Percentiles rank a stretch among this genome's conserved stretches.
These are phyloP conservation scores for Arthrobotrys entomopaga DNA, from an alignment of 2,329 filamentous ascomycete genomes.

Conservation along the genomic window DNA sequence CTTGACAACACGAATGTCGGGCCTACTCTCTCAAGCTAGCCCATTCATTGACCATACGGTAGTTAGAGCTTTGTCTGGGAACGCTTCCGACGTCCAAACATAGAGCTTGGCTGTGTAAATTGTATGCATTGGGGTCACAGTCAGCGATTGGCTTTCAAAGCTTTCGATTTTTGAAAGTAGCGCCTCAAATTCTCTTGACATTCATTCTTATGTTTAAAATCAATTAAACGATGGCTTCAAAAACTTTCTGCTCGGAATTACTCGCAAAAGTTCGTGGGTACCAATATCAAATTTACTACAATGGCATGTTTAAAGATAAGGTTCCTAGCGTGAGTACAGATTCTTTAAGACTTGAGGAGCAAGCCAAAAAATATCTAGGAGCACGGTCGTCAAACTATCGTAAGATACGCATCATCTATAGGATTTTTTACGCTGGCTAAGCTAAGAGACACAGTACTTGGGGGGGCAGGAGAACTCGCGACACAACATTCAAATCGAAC, in stretches of 20 bases:
- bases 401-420: slow-evolving; percentile 64
- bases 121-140: too few species aligned
- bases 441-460: slow-evolving; percentile 69
- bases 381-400: slow-evolving; percentile 70
- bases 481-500: slow-evolving; percentile 8
- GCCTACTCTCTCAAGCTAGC: too few species aligned
- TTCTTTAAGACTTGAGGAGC: slow-evolving; percentile 68
- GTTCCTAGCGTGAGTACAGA: slow-evolving; percentile 70
- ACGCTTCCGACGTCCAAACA: too few species aligned
- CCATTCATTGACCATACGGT: too few species aligned
- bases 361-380: slow-evolving; percentile 71
- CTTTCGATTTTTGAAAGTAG: too few species aligned
- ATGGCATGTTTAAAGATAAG: slow-evolving; percentile 66
- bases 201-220: too few species aligned
- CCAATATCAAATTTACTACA: slow-evolving; percentile 66
- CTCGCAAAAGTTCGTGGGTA: slow-evolving; percentile 59
- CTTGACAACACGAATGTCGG: too few species aligned
- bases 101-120: too few species aligned
- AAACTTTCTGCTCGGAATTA: slow-evolving; percentile 1
- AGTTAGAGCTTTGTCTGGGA: too few species aligned
- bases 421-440: slow-evolving; percentile 68
- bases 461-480: slow-evolving; percentile 63
- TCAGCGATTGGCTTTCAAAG: too few species aligned
- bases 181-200: too few species aligned
- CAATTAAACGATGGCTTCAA: slow-evolving; percentile 9